Conservation (phyloP, 768 basidiomycete species). For the Tulasnella sp. region DNA sequence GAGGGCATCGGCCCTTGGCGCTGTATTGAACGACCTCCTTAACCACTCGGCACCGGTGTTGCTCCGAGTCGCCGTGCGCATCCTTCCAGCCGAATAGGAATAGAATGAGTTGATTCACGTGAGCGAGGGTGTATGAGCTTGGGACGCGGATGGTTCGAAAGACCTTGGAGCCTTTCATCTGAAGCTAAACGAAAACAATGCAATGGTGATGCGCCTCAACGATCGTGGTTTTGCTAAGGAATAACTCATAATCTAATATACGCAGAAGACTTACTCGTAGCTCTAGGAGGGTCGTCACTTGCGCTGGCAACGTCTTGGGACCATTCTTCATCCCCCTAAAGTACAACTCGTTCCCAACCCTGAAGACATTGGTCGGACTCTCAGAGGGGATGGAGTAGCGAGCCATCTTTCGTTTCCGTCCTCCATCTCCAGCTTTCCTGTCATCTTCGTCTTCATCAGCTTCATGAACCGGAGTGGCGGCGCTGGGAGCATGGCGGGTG, state of each 20-base stretch:
- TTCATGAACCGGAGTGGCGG: constrained; percentile 1
- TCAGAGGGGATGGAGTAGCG: constrained; percentile 9
- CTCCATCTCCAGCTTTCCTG: neutral
- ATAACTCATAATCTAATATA: neutral
- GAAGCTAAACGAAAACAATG: neutral
- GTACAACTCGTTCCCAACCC: constrained; percentile 10
- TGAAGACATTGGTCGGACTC: constrained; percentile 8
- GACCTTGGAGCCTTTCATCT: constrained; percentile 5
- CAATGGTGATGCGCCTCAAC: neutral
- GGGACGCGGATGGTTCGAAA: constrained; percentile 9
- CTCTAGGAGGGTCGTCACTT: constrained; percentile 7
- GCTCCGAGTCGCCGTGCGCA: neutral
- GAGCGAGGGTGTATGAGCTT: constrained; percentile 3
- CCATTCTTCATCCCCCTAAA: neutral
- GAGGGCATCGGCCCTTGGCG: neutral
- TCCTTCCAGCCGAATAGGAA: constrained; percentile 2
- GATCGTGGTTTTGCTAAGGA: neutral
- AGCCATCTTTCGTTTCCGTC: constrained; percentile 8
- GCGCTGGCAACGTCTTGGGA: neutral
- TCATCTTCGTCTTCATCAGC: neutral
- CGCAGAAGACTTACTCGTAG: constrained; percentile 4
- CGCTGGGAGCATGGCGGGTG: neutral
- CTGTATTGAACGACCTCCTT: constrained; percentile 3
- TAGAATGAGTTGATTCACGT: constrained; percentile 2
- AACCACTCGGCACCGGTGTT: constrained; percentile 1